These are phyloP conservation scores for Elsinoe ampelina DNA, from an alignment of 2,329 filamentous ascomycete species.

Conservation along the genomic window DNA sequence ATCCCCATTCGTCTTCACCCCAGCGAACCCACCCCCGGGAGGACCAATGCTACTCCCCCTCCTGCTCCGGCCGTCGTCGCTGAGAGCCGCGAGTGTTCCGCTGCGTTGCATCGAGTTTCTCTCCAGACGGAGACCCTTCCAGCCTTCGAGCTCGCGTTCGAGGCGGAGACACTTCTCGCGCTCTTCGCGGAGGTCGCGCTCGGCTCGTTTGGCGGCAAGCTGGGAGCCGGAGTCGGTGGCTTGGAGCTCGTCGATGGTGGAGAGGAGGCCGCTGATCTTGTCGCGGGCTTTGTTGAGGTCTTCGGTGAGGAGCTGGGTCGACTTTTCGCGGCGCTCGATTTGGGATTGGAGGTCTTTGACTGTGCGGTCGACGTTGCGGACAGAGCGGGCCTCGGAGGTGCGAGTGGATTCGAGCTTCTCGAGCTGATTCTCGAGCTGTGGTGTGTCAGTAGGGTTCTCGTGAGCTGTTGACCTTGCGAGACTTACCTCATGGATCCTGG, in stretches of 20 bases:
- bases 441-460: constrained; percentile 23
- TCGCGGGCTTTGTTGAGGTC: constrained; percentile 80
- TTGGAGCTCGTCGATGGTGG: constrained; percentile 89
- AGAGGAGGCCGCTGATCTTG: constrained; percentile 79
- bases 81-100: constrained; percentile 29
- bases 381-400: constrained; percentile 72
- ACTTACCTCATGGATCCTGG: constrained; percentile 86
- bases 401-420: constrained; percentile 75
- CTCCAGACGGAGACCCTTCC: constrained; percentile 63
- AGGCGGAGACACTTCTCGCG: constrained; percentile 69
- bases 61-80: constrained; percentile 36
- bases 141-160: constrained; percentile 80
- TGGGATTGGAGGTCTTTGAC: constrained; percentile 90
- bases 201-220: constrained; percentile 71
- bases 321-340: constrained; percentile 87
- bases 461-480: constrained; percentile 16
- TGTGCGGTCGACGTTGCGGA: constrained; percentile 84
- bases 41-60: constrained; percentile 36
- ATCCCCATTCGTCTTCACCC: constrained; percentile 19
- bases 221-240: constrained; percentile 74
- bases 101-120: constrained; percentile 33
- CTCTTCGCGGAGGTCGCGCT: constrained; percentile 84
- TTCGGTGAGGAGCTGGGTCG: constrained; percentile 66
- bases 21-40: constrained; percentile 25
- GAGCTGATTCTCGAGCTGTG: constrained; percentile 51